Evolutionary conservation across 1,284 basidiomycete species (phyloP).

Genomic region (Coriolopsis trogii): DNA sequence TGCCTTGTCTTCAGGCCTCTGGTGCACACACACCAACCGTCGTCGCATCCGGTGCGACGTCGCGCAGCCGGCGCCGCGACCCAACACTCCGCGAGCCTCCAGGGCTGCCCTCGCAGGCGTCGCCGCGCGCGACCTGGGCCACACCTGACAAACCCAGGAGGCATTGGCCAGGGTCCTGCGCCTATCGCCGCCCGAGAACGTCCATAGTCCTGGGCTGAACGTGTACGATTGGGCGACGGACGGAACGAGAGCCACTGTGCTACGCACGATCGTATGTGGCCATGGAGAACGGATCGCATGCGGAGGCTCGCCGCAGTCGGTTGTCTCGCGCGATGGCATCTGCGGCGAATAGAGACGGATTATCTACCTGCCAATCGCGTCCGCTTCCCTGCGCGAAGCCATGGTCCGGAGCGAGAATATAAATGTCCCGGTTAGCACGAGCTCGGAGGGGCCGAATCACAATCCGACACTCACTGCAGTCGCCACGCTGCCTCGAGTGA

Average conservation of each 20-base stretch:
- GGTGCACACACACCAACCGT: neutral
- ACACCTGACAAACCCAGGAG: neutral
- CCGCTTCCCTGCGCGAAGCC: neutral
- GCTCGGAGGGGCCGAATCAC: neutral
- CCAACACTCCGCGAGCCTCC: neutral
- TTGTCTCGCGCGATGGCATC: no score
- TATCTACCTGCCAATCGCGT: no score
- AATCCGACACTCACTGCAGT: slow-evolving; percentile 5
- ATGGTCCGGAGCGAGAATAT: neutral
- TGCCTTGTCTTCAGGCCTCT: neutral
- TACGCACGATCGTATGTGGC: no score
- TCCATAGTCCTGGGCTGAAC: no score
- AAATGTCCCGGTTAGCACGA: neutral
- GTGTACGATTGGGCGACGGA: no score
- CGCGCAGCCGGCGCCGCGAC: neutral
- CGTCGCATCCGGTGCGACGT: neutral
- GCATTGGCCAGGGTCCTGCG: no score
- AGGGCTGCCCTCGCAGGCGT: neutral
- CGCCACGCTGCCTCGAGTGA: neutral
- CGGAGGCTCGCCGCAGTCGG: no score
- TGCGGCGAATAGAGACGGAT: no score
- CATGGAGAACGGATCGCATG: no score
- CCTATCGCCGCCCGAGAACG: no score
- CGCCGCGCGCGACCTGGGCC: no score
- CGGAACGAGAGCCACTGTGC: no score